Percentiles rank a stretch among this genome's conserved stretches.
These are phyloP conservation scores for Microdochium bolleyi DNA, from an alignment of 2,329 filamentous ascomycete species.

Conservation along the genomic window DNA sequence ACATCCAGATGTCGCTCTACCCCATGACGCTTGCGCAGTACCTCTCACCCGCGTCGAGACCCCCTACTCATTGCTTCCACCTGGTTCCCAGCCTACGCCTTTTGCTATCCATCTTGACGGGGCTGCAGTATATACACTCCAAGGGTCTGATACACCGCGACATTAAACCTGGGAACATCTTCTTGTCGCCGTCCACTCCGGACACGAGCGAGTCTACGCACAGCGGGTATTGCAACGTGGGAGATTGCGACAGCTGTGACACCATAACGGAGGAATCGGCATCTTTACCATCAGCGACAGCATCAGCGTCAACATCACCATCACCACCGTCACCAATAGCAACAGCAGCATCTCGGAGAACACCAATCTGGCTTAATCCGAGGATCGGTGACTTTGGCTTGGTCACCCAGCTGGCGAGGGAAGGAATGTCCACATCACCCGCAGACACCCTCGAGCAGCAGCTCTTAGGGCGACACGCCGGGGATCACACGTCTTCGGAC, in stretches of 20 bases:
- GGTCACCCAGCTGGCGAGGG: conserved; percentile 40
- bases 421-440: conserved; percentile 15
- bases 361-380: conserved; percentile 37
- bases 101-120: conserved; percentile 48
- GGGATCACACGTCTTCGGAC: not conserved
- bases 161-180: conserved; percentile 61
- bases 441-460: not conserved
- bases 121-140: conserved; percentile 54
- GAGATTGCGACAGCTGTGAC: not conserved
- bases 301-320: not conserved
- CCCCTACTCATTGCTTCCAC: conserved; percentile 50
- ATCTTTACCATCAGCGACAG: conserved; percentile 29
- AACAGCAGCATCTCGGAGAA: not conserved
- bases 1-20: conserved; percentile 64
- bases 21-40: conserved; percentile 54
- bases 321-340: conserved; percentile 21
- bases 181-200: conserved; percentile 40
- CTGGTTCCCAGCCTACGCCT: conserved; percentile 47
- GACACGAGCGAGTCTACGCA: conserved; percentile 3
- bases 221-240: conserved; percentile 17
- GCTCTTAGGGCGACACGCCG: not conserved
- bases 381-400: conserved; percentile 62
- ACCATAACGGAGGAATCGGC: conserved; percentile 15
- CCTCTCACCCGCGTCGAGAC: conserved; percentile 26
- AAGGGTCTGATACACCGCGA: conserved; percentile 56